phyloP scores from a whole-genome alignment of 495 filamentous ascomycete species.

The Xylaria grammica region DNA sequence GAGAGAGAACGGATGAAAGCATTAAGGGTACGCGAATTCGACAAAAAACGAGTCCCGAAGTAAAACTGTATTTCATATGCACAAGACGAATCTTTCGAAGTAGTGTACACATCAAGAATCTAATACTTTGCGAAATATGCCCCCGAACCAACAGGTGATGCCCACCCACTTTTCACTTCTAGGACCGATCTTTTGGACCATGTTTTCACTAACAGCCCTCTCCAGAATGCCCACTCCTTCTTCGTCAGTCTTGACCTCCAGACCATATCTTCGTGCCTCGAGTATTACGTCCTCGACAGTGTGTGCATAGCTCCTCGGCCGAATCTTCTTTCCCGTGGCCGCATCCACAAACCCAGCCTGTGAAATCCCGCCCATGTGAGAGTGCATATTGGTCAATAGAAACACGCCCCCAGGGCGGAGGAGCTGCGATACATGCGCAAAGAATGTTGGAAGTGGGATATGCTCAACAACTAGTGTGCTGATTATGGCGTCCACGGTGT shows the following conservation, averaged over 20 bases:
- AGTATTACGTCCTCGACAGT: conserved; percentile 57
- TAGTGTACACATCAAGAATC: no score
- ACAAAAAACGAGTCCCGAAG: no score
- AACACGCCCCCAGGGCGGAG: conserved; percentile 58
- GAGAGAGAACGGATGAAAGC: no score
- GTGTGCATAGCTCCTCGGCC: conserved; percentile 67
- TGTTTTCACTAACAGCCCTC: conserved; percentile 56
- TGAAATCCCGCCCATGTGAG: conserved; percentile 66
- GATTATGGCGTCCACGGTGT: conserved; percentile 53
- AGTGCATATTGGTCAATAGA: conserved; percentile 76
- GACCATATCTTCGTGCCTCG: conserved; percentile 58
- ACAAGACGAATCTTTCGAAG: no score
- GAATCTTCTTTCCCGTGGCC: conserved; percentile 62
- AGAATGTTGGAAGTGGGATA: conserved; percentile 62
- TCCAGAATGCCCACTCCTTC: conserved; percentile 43
- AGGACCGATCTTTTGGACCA: conserved; percentile 56
- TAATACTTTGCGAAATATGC: conserved; percentile 59
- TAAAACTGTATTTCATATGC: no score
- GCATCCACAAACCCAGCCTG: conserved; percentile 72
- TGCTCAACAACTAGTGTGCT: conserved; percentile 76
- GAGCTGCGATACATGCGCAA: conserved; percentile 53
- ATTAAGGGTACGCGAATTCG: no score
- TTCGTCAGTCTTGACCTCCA: conserved; percentile 49
- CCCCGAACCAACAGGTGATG: conserved; percentile 68
- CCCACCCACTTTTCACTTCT: conserved; percentile 75